Evolutionary conservation across 2,329 filamentous ascomycete species (phyloP), one percentile per base, ranked within the genome.

Genomic region (Diaporthe citrichinensis): DNA sequence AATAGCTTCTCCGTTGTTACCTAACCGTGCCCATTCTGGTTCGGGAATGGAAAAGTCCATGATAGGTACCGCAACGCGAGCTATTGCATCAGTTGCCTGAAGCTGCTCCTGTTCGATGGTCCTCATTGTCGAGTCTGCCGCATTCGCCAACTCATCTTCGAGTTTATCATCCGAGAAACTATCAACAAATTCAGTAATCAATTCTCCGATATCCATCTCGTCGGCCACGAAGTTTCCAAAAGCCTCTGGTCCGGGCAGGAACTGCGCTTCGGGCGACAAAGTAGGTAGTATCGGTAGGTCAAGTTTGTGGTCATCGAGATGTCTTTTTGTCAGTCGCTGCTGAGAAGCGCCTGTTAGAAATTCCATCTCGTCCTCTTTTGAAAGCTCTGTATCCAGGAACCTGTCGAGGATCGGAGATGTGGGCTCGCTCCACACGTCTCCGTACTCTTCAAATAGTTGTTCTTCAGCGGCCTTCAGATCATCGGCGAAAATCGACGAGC

Each of bases 81-180:
- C 77, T 36, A 75, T 78, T 12, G 78, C 79, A 49, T 82, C 81
- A 9, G 80, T 72, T 17, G 81, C 79, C 25, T 81, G 72, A 8
- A 82, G 77, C 67, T 80, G 78, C 69, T 82, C 81, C 51, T 82
- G 81, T 67, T 82, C 80, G 9, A 78, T 76, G 14, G 58, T 68
- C n/a, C 75, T 76, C 78, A 78, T 79, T n/a, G 78, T 65, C 4
- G 17, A 68, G 4, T 58, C 65, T 58, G 77, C 79, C 9, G 74
- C 77, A 34, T 72, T 53, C 8, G 76, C 49, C 28, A 82, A 36
- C 15, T 72, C 39, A 6, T 71, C 12, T 59, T 71, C 31, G 3
- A 72, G 9, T 4, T 74, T 1, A 23, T 74, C 55, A 77, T 61
- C 55, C 17, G 71, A 28, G n/a, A 75, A 59, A 5, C 41, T 34